Base-by-base conservation (phyloP, 2,329 filamentous ascomycete species). In the Cercospora beticola region DNA sequence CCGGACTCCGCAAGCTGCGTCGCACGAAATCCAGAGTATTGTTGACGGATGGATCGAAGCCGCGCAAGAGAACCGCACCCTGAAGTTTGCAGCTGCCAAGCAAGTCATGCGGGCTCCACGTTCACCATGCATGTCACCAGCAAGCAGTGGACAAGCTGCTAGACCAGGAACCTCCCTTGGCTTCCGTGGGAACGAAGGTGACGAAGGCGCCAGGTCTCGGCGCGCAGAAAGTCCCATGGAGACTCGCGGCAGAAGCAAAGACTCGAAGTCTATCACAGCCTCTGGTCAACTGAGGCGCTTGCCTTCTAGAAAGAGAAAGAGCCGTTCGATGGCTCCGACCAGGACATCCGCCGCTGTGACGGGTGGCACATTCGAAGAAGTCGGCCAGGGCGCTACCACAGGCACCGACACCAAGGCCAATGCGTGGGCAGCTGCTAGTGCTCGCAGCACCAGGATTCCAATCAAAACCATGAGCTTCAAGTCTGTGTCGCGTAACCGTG, bases 361-460 rank as follows among this genome's bases (percentile, higher is more conserved):
- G 6, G 26, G 16, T n/a, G 21, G 43, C 46, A 54, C 46, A 9
- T 36, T 54, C 18, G 61, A 63, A 23, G 61, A 63, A 26, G 26
- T 63, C 26, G 46, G 43, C n/a, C 43, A 30, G 46, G 46, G 26
- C 10, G 26, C 33, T 2, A 28, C 30, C 10, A n/a, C 49, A 10
- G 62, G n/a, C 18, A 26, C 28, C 31, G 52, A 58, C 18, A 18
- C 16, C n/a, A 57, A 30, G 12, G 26, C 30, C 31, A 57, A 40
- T 28, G 62, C 62, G 21, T 64, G 62, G 62, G 62, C 62, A 16
- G 62, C 62, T 18, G 62, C 62, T 26, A 64, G 62, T 36, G 49
- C 62, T 6, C 54, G 52, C 57, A 64, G 62, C 49, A 64, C 62
- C 49, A 64, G 56, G 56, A 52, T 64, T 21, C 62, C 62, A 9